These are phyloP conservation scores for Curvularia sp. DNA, from an alignment of 2,329 filamentous ascomycete species.

Conservation along the genomic window DNA sequence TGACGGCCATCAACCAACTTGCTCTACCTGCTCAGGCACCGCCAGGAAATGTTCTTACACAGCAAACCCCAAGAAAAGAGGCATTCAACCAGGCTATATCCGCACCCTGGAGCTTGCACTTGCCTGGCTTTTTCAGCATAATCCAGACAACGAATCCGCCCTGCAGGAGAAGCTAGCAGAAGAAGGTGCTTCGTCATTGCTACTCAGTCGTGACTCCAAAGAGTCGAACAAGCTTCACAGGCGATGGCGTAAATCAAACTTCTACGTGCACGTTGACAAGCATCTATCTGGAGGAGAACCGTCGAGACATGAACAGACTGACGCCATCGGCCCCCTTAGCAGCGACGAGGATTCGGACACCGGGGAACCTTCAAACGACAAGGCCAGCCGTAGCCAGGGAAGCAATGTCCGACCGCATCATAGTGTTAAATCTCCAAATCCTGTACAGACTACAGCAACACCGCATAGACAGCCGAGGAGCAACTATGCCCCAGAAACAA, in stretches of 20 bases:
- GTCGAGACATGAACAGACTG: slow-evolving; percentile 28
- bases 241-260: slow-evolving; percentile 68
- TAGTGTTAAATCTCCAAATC: neutral
- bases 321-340: slow-evolving; percentile 29
- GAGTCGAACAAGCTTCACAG: slow-evolving; percentile 66
- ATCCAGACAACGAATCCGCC: slow-evolving; percentile 65
- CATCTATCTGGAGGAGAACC: slow-evolving; percentile 62
- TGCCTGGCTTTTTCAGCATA: slow-evolving; percentile 70
- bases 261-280: slow-evolving; percentile 69
- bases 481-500: slow-evolving; percentile 12
- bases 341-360: slow-evolving; percentile 41
- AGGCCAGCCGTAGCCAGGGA: slow-evolving; percentile 7
- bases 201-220: slow-evolving; percentile 61
- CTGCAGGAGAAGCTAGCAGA: slow-evolving; percentile 63
- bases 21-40: slow-evolving; percentile 70
- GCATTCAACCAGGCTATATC: slow-evolving; percentile 81
- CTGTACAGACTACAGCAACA: slow-evolving; percentile 1
- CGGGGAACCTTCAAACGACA: slow-evolving; percentile 20
- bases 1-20: slow-evolving; percentile 71
- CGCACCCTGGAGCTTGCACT: slow-evolving; percentile 74
- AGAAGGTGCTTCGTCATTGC: slow-evolving; percentile 56
- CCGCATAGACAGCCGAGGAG: neutral
- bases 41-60: slow-evolving; percentile 74
- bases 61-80: slow-evolving; percentile 75
- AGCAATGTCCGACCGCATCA: slow-evolving; percentile 1